Evolutionary conservation across 169 alveolate genomes (phyloP), one percentile per base, ranked within the genome.

Genomic region (Plasmodium gonderi): DNA sequence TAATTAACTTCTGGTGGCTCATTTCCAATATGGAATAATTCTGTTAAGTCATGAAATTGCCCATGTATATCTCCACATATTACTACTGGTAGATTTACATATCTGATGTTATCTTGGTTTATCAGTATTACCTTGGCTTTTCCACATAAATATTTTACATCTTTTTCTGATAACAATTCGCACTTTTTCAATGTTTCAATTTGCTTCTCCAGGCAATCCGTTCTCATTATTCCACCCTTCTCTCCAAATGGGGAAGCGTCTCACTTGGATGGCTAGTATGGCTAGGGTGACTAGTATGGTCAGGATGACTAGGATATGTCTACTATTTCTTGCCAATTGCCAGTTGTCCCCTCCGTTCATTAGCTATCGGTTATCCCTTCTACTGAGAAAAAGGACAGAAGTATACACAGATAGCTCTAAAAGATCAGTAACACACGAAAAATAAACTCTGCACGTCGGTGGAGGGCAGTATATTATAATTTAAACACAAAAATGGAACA

Each of bases 51-150:
- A 91, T 97, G 97, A 94, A 98, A 98, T 85, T 98, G 98, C 26
- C 99, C 99, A 91, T 98, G 99, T 49, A 98, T 98, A 92, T 98
- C 99, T 36, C 99, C 99, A 92, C 99, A 98, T 31, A 98, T 97
- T 76, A 99, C 98, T 29, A 99, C 99, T 9, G 99, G 99, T 1
- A 99, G 97, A 78, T 98, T 98, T 11, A 99, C 92, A 69, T 82
- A 23, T 23, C 80, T 68, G 1, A 82, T 72, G 17, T 82, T 82
- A 11, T 82, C 92, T 45, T 82, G 77, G 4, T 47, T 82, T 12
- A 72, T 3, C 26, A 82, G 60, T 36, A 82, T 26, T 14, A 69
- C 49, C 40, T 82, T 82, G 33, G 92, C 92, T 47, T 67, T 75
- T 14, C 40, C 76, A 68, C 92, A 82, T 75, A 82, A 47, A 44